Evolutionary conservation across 208 protist species (phyloP).

Genomic region (Leishmania aethiopica): DNA sequence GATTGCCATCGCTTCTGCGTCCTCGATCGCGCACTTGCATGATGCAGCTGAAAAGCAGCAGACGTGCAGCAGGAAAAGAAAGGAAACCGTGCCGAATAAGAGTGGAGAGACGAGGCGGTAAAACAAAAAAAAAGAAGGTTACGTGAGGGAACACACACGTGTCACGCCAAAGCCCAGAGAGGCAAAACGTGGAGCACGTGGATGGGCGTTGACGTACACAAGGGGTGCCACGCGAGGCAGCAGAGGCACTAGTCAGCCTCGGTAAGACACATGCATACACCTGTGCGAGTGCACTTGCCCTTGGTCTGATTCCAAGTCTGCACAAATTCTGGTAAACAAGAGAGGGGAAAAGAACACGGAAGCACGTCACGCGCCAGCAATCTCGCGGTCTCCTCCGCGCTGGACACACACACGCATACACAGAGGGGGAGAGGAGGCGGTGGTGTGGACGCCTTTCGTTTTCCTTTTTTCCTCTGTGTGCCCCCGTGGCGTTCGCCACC

Average conservation of each 20-base stretch:
- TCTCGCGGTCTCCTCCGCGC: background rate
- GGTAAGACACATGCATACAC: background rate
- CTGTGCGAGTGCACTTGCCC: background rate
- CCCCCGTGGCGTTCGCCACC: background rate
- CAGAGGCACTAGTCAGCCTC: background rate
- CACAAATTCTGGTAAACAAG: background rate
- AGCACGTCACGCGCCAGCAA: background rate
- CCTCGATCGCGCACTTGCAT: background rate
- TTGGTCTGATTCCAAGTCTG: background rate
- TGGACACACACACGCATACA: background rate
- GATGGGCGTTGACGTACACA: background rate
- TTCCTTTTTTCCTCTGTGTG: background rate
- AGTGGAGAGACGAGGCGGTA: background rate
- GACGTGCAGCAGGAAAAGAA: background rate
- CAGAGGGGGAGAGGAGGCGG: background rate
- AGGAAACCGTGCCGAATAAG: background rate
- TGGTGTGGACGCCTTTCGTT: background rate
- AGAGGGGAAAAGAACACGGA: background rate
- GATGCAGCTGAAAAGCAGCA: background rate
- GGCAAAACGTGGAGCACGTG: background rate
- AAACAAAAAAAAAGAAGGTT: background rate
- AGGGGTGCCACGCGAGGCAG: background rate
- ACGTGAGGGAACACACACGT: background rate
- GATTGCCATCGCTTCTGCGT: no score
- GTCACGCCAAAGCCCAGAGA: background rate